Base-by-base conservation (phyloP, 805 yeast species). In the Suhomyces prunicola region DNA sequence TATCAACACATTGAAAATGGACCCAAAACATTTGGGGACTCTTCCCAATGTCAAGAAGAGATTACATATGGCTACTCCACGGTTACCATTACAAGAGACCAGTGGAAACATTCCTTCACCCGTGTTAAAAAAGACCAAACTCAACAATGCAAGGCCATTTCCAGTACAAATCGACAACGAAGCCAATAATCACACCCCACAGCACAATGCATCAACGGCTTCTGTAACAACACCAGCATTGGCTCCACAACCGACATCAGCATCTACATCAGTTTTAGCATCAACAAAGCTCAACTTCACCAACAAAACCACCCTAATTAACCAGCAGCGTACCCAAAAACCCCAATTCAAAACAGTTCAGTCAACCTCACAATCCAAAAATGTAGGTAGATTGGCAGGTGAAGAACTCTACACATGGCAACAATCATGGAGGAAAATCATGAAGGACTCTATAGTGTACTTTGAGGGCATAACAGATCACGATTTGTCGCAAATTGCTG, bases 381-480 rank as follows among this genome's bases (percentile, higher is more conserved):
- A 42, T 12, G 46, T 59, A 6, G 65, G 66, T 12, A 59, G 78
- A 10, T 63, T 75, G 31, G 76, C 74, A 5, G 83, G 82, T 2
- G 76, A 72, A 29, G 77, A 79, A 51, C 64, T 84, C 48, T 69
- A 67, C 49, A 76, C 74, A 55, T 86, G 92, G 92, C 88, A 85
- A 59, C 74, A 72, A 24, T 78, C 81, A 47, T 86, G 91, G 91
- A 74, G 77, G 46, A 74, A 74, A 53, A 83, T 85, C 55, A 82
- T 86, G 84, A 71, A 73, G 50, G 80, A 76, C 50, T 77, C 87
- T 9, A 76, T 78, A 19, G 82, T 85, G 22, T 86, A 84, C 65
- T 84, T 86, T 55, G 91, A 86, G 53, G 79, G 78, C 9, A 64
- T 68, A n/a, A 74, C 71, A 46, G 73, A 71, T 33, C 69, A 65